phyloP scores from a whole-genome alignment of 306 rosid species.

The Lagenaria siceraria region DNA sequence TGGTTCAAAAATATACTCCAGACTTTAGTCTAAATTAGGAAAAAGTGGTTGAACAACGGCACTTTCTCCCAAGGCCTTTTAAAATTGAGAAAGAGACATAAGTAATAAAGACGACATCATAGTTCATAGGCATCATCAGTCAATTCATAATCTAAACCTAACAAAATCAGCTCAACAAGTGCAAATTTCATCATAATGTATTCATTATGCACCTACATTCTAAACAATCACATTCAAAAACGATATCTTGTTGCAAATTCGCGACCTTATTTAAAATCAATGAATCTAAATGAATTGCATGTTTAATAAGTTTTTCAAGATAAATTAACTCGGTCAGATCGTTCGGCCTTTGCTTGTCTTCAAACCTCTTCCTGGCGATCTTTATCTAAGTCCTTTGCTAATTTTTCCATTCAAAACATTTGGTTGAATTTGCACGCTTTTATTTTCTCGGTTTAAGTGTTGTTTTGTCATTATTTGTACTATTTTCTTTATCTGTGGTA shows the following conservation, averaged over 20 bases:
- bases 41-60: background rate
- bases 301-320: background rate
- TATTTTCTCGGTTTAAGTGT: too few species aligned
- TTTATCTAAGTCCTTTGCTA: too few species aligned
- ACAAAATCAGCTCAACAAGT: background rate
- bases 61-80: background rate
- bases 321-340: too few species aligned
- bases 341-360: too few species aligned
- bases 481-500: too few species aligned
- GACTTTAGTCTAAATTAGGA: background rate
- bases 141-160: background rate
- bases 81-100: background rate
- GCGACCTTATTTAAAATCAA: background rate
- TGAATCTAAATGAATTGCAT: background rate
- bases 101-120: background rate
- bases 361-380: too few species aligned
- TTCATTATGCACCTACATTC: constrained; percentile 1
- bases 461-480: too few species aligned
- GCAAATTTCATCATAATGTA: background rate
- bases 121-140: background rate
- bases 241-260: background rate
- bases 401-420: too few species aligned
- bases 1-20: background rate
- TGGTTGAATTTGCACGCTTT: too few species aligned
- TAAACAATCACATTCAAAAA: background rate